Base-by-base conservation (phyloP, 2,329 filamentous ascomycete species). In the Elsinoe ampelina region DNA sequence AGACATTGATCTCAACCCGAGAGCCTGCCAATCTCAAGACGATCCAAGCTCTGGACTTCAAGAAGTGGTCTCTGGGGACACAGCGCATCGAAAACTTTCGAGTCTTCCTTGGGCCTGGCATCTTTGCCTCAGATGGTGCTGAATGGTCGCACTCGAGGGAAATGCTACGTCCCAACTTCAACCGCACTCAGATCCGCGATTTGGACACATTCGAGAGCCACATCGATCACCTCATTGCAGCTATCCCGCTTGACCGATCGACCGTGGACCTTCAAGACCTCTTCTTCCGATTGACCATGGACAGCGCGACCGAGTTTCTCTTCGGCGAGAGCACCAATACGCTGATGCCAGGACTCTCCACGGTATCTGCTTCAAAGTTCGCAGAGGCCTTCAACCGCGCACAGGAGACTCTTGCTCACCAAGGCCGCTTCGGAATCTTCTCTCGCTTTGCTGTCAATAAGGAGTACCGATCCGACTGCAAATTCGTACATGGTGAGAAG, bases 291-390 rank as follows among this genome's bases (percentile, higher is more conserved):
- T 75, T 85, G 64, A 84, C 83, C 0, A 72, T 87, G 19, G 83
- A 87, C 58, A 79, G 81, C 0, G 80, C 82, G 0, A 86, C 82
- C 0, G 81, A 84, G 38, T 84, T 87, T 58, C 68, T 87, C 4
- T 82, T 86, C 34, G 84, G 84, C 4, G 71, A 80, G 39, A 62
- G 61, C 20, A 61, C 62, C 1, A 57, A 60, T 15, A 61, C 62
- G 6, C 56, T 67, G 10, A 34, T 45, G 39, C 42, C 54, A 4
- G 39, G 54, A 2, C 15, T 48, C 1, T 42, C 39, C 5, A 51
- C 39, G 3, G 57, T 48, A 1, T 58, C 52, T 8, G 45, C 32
- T 5, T 26, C 57, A 42, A 32, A 62, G 12, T 72, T 72, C 42
- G 66, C 68, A 7, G 62, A 61, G 5, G 62, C 68, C 12, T 71